These are phyloP conservation scores for Verruconis gallopava DNA, from an alignment of 2,329 filamentous ascomycete species.

Conservation along the genomic window DNA sequence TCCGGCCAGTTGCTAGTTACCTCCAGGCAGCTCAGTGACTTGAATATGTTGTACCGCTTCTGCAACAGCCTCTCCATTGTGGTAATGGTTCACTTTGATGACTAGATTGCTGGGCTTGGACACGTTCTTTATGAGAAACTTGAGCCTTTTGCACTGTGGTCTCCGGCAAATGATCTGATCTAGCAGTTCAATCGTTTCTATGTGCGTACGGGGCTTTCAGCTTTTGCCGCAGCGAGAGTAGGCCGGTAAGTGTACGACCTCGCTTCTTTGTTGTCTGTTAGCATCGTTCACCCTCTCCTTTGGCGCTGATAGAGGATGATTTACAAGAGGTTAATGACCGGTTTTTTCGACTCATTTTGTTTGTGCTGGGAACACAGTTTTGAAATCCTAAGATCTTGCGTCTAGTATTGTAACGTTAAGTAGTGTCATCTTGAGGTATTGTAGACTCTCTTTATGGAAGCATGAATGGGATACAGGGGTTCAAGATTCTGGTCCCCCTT, in stretches of 20 bases:
- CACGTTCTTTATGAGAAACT: slow-evolving; percentile 2
- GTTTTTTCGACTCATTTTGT: slow-evolving; percentile 5
- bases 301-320: slow-evolving; percentile 3
- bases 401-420: no score
- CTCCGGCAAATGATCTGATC: slow-evolving; percentile 7
- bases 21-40: slow-evolving; percentile 3
- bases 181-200: not conserved
- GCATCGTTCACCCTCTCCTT: slow-evolving; percentile 3
- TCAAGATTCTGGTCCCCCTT: slow-evolving; percentile 2
- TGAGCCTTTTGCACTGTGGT: slow-evolving; percentile 5
- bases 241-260: slow-evolving; percentile 3
- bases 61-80: slow-evolving; percentile 3
- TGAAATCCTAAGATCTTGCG: not conserved
- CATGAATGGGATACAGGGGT: no score
- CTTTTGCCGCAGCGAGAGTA: slow-evolving; percentile 7
- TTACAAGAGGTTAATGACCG: slow-evolving; percentile 4
- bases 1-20: slow-evolving; percentile 4
- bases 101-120: slow-evolving; percentile 4
- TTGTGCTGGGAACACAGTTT: slow-evolving; percentile 1
- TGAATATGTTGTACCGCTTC: slow-evolving; percentile 1
- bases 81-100: slow-evolving; percentile 6
- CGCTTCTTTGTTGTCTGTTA: slow-evolving; percentile 1
- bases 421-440: no score
- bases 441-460: no score
- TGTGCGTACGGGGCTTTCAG: slow-evolving; percentile 1